Conservation (phyloP, 345 rosid species). For the Populus nigra region DNA sequence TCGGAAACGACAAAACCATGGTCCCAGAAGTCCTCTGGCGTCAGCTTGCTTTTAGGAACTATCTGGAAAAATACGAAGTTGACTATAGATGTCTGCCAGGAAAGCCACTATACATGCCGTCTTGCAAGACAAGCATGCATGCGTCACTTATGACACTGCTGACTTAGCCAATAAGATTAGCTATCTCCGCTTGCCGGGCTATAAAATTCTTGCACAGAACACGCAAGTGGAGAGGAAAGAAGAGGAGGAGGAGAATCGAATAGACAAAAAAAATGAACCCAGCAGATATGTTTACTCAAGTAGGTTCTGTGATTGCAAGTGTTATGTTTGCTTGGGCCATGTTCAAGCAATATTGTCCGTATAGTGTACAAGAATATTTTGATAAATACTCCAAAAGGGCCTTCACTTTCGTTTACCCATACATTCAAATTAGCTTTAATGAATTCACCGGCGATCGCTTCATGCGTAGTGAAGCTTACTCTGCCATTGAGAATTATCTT, state of each 20-base stretch:
- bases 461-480: conserved; percentile 8
- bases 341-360: conserved; percentile 1
- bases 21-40: no score
- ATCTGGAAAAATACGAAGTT: no score
- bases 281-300: not conserved
- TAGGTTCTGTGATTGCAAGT: not conserved
- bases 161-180: not conserved
- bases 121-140: no score
- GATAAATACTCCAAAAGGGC: not conserved
- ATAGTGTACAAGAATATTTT: not conserved
- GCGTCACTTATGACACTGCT: not conserved
- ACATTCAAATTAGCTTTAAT: conserved; percentile 1
- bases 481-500: not conserved
- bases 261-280: not conserved
- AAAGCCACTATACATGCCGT: no score
- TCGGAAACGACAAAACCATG: not conserved
- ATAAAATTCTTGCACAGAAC: not conserved
- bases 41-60: not conserved
- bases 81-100: no score
- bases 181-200: not conserved
- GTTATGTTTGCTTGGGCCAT: conserved; percentile 2
- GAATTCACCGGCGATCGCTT: conserved; percentile 1
- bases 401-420: conserved; percentile 4
- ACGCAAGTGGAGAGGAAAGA: not conserved
- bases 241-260: not conserved